Evolutionary conservation across 2,329 filamentous ascomycete species (phyloP).

Genomic region (Juglanconis oblonga): DNA sequence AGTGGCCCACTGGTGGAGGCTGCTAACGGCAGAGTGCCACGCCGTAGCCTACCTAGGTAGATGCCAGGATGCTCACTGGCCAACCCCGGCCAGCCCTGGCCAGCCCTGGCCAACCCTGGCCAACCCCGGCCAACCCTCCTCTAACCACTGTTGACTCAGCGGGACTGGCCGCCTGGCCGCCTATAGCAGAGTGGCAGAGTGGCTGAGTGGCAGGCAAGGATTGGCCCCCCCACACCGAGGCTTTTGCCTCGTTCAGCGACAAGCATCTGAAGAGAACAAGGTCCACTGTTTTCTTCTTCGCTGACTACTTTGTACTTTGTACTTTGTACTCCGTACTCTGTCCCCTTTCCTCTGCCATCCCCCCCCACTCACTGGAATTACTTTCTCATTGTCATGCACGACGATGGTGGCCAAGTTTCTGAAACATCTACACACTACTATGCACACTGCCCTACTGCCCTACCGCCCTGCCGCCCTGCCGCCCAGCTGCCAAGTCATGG

Average conservation of each 20-base stretch:
- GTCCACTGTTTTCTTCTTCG: not conserved
- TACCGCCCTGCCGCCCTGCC: too few species aligned
- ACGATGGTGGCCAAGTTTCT: too few species aligned
- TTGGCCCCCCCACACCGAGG: too few species aligned
- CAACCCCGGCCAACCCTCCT: not conserved
- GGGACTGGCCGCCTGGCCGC: not conserved
- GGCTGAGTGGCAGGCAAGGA: too few species aligned
- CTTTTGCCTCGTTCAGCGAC: not conserved
- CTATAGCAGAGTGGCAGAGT: not conserved
- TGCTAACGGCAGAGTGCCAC: too few species aligned
- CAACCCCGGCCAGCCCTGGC: not conserved
- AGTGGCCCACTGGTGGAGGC: slow-evolving; percentile 8
- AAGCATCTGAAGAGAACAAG: not conserved
- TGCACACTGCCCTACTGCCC: too few species aligned
- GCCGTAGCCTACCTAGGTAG: too few species aligned
- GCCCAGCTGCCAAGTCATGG: too few species aligned
- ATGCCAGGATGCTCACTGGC: not conserved
- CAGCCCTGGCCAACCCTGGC: not conserved
- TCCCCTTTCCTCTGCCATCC: not conserved
- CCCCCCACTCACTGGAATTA: too few species aligned
- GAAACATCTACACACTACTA: too few species aligned
- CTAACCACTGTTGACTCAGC: not conserved
- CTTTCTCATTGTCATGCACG: too few species aligned
- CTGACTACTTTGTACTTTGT: not conserved
- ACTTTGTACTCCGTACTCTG: not conserved